These are phyloP conservation scores for Alternaria ethzedia DNA, from an alignment of 2,329 filamentous ascomycete genomes.

Conservation along the genomic window DNA sequence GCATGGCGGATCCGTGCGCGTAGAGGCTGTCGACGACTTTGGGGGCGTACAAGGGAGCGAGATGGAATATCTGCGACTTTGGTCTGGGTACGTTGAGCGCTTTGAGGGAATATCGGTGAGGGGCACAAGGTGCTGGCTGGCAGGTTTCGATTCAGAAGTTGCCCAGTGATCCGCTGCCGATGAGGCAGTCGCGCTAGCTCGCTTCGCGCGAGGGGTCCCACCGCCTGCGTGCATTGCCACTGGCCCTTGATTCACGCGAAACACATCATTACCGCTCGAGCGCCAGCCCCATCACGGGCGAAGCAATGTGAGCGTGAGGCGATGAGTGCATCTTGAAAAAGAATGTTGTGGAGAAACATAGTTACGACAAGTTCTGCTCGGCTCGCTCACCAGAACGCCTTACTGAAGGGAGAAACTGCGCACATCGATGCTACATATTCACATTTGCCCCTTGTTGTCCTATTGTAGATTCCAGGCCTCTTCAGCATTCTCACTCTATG, in stretches of 20 bases:
- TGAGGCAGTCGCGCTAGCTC: constrained; percentile 23
- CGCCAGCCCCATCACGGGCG: not conserved
- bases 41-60: not conserved
- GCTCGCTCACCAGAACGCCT: not conserved
- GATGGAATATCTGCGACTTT: not conserved
- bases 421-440: not conserved
- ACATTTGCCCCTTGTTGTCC: not conserved
- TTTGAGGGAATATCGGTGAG: constrained; percentile 19
- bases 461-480: not conserved
- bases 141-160: constrained; percentile 17
- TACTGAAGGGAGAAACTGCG: not conserved
- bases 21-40: not conserved
- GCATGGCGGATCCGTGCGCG: constrained; percentile 4
- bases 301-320: too few species aligned
- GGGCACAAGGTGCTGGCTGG: constrained; percentile 30
- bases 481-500: not conserved
- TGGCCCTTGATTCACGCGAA: constrained; percentile 5
- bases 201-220: constrained; percentile 21
- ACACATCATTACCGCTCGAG: not conserved
- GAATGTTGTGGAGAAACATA: too few species aligned
- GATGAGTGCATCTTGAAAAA: too few species aligned
- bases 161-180: constrained; percentile 19
- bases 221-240: constrained; percentile 13
- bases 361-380: too few species aligned
- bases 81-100: constrained; percentile 1